Evolutionary conservation across 2,329 filamentous ascomycete species (phyloP).

Genomic region (Fusarium foetens): DNA sequence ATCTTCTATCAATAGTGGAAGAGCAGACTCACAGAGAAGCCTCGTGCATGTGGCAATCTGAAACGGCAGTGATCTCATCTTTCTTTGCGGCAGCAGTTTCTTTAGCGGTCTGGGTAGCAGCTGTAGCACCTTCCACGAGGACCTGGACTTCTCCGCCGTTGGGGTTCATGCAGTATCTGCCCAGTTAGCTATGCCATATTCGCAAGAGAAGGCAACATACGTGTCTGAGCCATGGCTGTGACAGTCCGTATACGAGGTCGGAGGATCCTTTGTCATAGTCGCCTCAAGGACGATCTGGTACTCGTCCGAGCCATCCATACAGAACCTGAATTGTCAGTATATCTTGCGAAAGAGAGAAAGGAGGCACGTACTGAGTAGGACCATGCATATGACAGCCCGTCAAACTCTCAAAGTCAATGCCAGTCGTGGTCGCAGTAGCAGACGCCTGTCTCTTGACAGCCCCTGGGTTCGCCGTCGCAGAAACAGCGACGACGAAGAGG

Average conservation of each 20-base stretch:
- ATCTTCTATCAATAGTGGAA: rapidly evolving
- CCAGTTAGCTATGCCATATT: background rate
- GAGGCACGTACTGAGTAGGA: constrained; percentile 23
- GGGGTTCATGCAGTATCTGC: constrained; percentile 42
- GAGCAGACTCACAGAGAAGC: constrained; percentile 48
- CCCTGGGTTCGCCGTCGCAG: constrained; percentile 30
- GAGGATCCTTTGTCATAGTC: constrained; percentile 31
- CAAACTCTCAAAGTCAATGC: constrained; percentile 30
- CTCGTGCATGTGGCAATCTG: constrained; percentile 54
- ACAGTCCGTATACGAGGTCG: constrained; percentile 41
- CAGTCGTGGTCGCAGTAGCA: constrained; percentile 22
- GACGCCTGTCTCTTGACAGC: constrained; percentile 29
- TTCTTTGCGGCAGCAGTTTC: constrained; percentile 17
- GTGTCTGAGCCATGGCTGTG: constrained; percentile 37
- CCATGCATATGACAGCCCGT: constrained; percentile 40
- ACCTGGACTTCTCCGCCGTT: constrained; percentile 41
- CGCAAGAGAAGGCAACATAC: background rate
- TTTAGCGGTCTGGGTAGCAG: constrained; percentile 13
- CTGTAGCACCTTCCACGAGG: constrained; percentile 24
- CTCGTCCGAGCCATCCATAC: constrained; percentile 34
- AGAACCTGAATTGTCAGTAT: constrained; percentile 26
- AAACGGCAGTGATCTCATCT: constrained; percentile 49
- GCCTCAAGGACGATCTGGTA: constrained; percentile 34
- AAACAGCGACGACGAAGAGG: constrained; percentile 31
- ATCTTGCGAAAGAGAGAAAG: rapidly evolving